Conservation (phyloP, 1,284 basidiomycete genomes). For the Gastroboletus turbinatus region DNA sequence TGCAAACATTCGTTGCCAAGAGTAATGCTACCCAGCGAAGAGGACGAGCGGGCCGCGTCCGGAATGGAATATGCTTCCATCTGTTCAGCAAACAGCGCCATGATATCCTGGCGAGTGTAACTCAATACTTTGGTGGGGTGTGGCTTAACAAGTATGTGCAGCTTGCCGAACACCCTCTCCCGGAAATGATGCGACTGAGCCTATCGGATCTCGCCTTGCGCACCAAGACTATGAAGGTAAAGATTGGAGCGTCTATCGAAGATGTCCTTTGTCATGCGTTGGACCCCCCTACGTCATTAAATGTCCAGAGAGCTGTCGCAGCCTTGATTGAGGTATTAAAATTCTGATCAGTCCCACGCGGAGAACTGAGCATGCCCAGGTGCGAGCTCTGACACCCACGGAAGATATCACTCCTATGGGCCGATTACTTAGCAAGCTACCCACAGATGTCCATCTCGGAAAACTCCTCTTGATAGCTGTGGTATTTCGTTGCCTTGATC, state of each 20-base stretch:
- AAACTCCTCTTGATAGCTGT: constrained; percentile 91
- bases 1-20: constrained; percentile 91
- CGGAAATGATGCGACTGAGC: constrained; percentile 95
- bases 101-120: constrained; percentile 61
- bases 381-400: constrained; percentile 77
- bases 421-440: constrained; percentile 86
- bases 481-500: constrained; percentile 89
- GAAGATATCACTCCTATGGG: constrained; percentile 98
- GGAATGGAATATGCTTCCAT: constrained; percentile 91
- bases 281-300: constrained; percentile 86
- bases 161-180: constrained; percentile 91
- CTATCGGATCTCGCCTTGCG: constrained; percentile 92
- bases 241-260: constrained; percentile 86
- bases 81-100: constrained; percentile 90
- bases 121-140: constrained; percentile 27
- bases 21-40: constrained; percentile 94
- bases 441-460: constrained; percentile 94
- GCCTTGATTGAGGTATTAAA: constrained; percentile 83
- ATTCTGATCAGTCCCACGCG: neutral
- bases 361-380: constrained; percentile 42
- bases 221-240: constrained; percentile 96
- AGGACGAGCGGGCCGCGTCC: constrained; percentile 92
- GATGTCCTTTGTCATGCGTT: constrained; percentile 87
- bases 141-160: constrained; percentile 34
- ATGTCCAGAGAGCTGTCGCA: constrained; percentile 90